phyloP scores from a whole-genome alignment of 2,329 filamentous ascomycete species.

The Ophiocordyceps camponoti-rufipedis region DNA sequence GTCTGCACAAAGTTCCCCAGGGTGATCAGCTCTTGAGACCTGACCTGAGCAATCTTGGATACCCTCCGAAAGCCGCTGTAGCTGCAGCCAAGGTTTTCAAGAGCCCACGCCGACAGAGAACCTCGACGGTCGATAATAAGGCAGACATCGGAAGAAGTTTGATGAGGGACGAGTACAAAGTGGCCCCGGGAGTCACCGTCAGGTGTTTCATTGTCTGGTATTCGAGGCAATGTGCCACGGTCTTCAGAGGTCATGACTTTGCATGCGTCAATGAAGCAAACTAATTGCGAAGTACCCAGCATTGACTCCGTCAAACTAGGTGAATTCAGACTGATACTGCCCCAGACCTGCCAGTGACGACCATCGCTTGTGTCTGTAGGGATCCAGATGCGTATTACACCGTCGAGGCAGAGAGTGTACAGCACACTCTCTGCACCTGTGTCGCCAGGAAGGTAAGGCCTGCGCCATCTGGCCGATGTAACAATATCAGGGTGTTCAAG shows the following conservation, averaged over 20 bases:
- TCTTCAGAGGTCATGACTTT: constrained; percentile 67
- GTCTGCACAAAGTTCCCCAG: constrained; percentile 14
- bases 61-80: constrained; percentile 45
- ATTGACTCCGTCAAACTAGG: constrained; percentile 19
- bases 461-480: constrained; percentile 74
- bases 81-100: constrained; percentile 70
- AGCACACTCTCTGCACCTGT: constrained; percentile 73
- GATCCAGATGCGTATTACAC: constrained; percentile 67
- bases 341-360: constrained; percentile 63
- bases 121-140: constrained; percentile 70
- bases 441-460: constrained; percentile 59
- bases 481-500: constrained; percentile 67
- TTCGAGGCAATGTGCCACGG: constrained; percentile 45
- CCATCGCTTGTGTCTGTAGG: constrained; percentile 52
- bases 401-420: constrained; percentile 76
- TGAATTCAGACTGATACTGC: constrained; percentile 55
- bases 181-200: constrained; percentile 64
- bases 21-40: constrained; percentile 33
- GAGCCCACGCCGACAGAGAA: constrained; percentile 78
- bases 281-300: constrained; percentile 13
- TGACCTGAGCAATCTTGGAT: constrained; percentile 74
- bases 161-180: constrained; percentile 69
- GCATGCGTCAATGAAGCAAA: constrained; percentile 66
- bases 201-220: constrained; percentile 35
- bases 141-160: constrained; percentile 73